Conservation (phyloP, 306 rosid genomes). For the Glycine soja region DNA sequence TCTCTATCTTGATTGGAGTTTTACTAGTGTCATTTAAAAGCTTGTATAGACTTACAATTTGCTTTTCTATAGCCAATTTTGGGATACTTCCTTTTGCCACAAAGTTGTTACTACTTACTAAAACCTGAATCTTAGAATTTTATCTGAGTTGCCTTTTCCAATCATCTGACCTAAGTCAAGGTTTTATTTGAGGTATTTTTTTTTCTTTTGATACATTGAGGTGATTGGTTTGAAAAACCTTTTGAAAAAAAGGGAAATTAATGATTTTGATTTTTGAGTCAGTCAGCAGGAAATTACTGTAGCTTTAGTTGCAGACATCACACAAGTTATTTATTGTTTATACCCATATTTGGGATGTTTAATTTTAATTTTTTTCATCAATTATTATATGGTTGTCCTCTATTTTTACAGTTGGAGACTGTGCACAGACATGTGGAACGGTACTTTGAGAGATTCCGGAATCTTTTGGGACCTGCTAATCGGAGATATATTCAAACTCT, state of each 20-base stretch:
- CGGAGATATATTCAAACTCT: constrained; percentile 94
- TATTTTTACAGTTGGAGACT: constrained; percentile 74
- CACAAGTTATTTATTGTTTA: constrained; percentile 27
- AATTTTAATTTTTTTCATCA: constrained; percentile 27
- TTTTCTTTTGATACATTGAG: too few species aligned
- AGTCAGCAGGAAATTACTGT: background rate
- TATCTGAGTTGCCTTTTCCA: background rate
- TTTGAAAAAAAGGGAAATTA: constrained; percentile 6
- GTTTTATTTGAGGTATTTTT: background rate
- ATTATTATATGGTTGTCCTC: constrained; percentile 35
- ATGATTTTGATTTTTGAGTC: constrained; percentile 18
- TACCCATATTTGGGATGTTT: constrained; percentile 27
- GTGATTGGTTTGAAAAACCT: constrained; percentile 28
- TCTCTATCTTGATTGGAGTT: constrained; percentile 34
- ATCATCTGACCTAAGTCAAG: constrained; percentile 2
- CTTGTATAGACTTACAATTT: constrained; percentile 28
- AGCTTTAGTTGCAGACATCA: constrained; percentile 26
- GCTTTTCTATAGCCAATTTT: constrained; percentile 33
- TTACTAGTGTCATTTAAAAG: constrained; percentile 13
- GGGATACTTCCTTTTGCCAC: background rate
- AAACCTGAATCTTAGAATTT: background rate
- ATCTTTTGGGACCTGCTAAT: constrained; percentile 87
- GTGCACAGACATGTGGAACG: constrained; percentile 72
- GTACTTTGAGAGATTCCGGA: constrained; percentile 78
- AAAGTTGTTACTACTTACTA: background rate